Conservation (phyloP, 2,329 filamentous ascomycete species). For the Paracoccidioides brasiliensis region DNA sequence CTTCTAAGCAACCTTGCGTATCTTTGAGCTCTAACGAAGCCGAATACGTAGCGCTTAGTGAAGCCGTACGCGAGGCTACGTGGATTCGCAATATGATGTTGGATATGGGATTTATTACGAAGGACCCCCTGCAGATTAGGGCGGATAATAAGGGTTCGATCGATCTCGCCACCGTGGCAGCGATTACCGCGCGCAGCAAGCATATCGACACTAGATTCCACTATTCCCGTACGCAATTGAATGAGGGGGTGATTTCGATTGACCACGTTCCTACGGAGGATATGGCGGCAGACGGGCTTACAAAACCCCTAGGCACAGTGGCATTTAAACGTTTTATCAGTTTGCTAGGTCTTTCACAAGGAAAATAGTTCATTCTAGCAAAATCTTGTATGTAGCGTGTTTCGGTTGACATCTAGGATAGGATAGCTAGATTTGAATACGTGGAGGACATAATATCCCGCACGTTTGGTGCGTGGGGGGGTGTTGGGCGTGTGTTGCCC, state of each 20-base stretch:
- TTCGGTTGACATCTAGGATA: too few species aligned
- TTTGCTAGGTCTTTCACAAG: too few species aligned
- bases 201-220: slow-evolving; percentile 9
- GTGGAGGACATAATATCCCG: too few species aligned
- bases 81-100: slow-evolving; percentile 8
- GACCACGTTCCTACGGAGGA: neutral
- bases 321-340: too few species aligned
- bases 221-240: slow-evolving; percentile 4
- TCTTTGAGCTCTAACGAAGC: neutral
- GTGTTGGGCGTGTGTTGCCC: too few species aligned
- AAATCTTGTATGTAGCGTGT: too few species aligned
- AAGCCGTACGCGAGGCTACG: neutral
- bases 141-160: slow-evolving; percentile 9
- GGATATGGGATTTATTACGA: neutral
- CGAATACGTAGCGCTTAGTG: neutral
- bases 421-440: too few species aligned
- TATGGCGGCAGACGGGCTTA: too few species aligned
- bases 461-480: too few species aligned
- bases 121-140: neutral
- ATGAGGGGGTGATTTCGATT: slow-evolving; percentile 2
- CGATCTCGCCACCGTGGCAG: slow-evolving; percentile 3
- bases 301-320: too few species aligned
- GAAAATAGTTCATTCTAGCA: too few species aligned
- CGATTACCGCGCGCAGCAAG: slow-evolving; percentile 6
- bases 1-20: neutral